A percentile compares a stretch with the other conserved stretches of the same genome.
Conservation (phyloP, 2,329 filamentous ascomycete genomes). For the Fusarium stilboides region DNA sequence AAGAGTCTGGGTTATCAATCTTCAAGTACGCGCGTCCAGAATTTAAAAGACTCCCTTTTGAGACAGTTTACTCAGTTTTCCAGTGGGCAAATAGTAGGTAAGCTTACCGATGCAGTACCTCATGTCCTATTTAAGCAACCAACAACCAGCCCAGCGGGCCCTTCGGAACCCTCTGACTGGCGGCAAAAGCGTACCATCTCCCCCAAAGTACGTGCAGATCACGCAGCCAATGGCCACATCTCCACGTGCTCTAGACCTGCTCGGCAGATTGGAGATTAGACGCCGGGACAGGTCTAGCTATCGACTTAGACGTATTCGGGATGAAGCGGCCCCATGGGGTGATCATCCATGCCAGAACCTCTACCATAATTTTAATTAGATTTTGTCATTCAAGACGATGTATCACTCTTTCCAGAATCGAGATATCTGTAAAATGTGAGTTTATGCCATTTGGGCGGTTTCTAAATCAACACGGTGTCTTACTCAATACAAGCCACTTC, state of each 20-base stretch:
- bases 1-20: neutral
- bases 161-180: conserved; percentile 10
- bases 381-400: neutral
- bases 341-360: conserved; percentile 12
- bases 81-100: neutral
- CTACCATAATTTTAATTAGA: conserved; percentile 7
- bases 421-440: neutral
- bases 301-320: conserved; percentile 7
- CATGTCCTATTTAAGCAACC: conserved; percentile 8
- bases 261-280: conserved; percentile 25
- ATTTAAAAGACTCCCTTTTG: conserved; percentile 21
- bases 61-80: conserved; percentile 16
- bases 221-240: conserved; percentile 31
- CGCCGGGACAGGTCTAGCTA: conserved; percentile 8
- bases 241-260: conserved; percentile 28
- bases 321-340: neutral
- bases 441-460: neutral
- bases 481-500: conserved; percentile 24
- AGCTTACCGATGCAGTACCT: conserved; percentile 16
- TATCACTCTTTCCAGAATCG: neutral
- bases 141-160: conserved; percentile 14
- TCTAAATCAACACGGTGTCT: conserved; percentile 4
- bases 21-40: conserved; percentile 18
- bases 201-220: conserved; percentile 20
- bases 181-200: conserved; percentile 20